phyloP scores from a whole-genome alignment of 1,139 yeast genomes.

The Hansenula lynferdii region DNA sequence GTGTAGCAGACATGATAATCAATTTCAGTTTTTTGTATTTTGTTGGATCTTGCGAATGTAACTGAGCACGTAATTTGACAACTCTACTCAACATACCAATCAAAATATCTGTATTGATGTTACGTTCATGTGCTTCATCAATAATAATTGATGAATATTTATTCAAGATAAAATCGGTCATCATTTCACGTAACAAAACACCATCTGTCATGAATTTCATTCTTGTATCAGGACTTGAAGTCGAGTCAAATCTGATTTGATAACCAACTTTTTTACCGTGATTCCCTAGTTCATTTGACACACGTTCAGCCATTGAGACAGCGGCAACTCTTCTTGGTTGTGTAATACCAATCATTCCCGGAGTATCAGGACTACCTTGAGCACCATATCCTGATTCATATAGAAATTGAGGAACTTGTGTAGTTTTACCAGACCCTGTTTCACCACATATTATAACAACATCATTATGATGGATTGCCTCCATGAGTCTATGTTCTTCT shows the following conservation, averaged over 20 bases:
- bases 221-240: slow-evolving; percentile 64
- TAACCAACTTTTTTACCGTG: slow-evolving; percentile 77
- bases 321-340: slow-evolving; percentile 99
- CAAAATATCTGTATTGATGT: slow-evolving; percentile 89
- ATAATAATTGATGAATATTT: slow-evolving; percentile 85
- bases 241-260: slow-evolving; percentile 88
- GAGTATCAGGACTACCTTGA: slow-evolving; percentile 51
- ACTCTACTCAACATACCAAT: slow-evolving; percentile 93
- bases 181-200: slow-evolving; percentile 87
- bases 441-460: slow-evolving; percentile 92
- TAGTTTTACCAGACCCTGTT: slow-evolving; percentile 81
- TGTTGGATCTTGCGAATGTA: slow-evolving; percentile 41
- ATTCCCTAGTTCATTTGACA: slow-evolving; percentile 75
- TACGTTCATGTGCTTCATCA: slow-evolving; percentile 98
- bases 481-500: slow-evolving; percentile 94
- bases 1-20: slow-evolving; percentile 91
- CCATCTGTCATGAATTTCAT: slow-evolving; percentile 99
- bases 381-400: slow-evolving; percentile 87
- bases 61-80: slow-evolving; percentile 65
- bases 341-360: slow-evolving; percentile 94
- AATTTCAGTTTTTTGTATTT: slow-evolving; percentile 58
- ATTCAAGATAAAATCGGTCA: slow-evolving; percentile 72
- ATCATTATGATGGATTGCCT: slow-evolving; percentile 90
- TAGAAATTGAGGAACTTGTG: slow-evolving; percentile 73
- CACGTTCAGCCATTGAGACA: slow-evolving; percentile 94